These are phyloP conservation scores for Ophiostoma sp. DNA, from an alignment of 2,329 filamentous ascomycete genomes.

Conservation along the genomic window DNA sequence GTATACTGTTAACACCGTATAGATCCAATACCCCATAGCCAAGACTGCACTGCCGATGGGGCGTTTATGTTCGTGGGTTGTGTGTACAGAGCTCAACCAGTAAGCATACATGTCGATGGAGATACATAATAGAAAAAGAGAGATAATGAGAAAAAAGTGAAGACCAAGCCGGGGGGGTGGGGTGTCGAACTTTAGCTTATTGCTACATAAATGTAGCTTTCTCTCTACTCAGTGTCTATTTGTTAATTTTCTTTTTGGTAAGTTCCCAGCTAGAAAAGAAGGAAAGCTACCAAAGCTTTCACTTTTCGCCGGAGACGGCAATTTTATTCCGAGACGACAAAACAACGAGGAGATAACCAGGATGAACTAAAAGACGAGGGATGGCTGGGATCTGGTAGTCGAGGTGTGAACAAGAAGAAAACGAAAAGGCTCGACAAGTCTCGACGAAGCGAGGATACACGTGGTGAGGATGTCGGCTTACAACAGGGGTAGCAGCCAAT, in stretches of 20 bases:
- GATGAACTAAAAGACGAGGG: not conserved
- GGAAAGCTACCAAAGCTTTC: not conserved
- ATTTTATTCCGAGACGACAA: not conserved
- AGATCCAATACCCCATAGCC: not conserved
- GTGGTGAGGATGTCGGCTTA: conserved; percentile 3
- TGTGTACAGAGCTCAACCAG: not conserved
- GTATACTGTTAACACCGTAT: not conserved
- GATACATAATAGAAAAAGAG: not conserved
- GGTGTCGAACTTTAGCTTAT: no score
- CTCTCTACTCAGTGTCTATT: not conserved
- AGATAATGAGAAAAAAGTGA: not conserved
- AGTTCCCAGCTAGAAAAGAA: not conserved
- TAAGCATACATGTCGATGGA: not conserved
- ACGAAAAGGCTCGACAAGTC: conserved; percentile 17
- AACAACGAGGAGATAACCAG: not conserved
- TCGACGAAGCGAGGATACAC: conserved; percentile 18
- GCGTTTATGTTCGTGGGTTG: not conserved
- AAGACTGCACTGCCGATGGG: not conserved
- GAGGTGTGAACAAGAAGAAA: not conserved
- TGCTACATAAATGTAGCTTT: no score
- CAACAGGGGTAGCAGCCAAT: not conserved
- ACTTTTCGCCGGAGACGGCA: not conserved
- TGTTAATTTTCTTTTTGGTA: not conserved
- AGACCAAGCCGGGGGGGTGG: no score
- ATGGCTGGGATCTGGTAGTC: not conserved